A percentile compares a stretch with the other conserved stretches of the same genome.
Evolutionary conservation across 352 stramenopile species (phyloP).

Genomic region (Pythium utonaiense): DNA sequence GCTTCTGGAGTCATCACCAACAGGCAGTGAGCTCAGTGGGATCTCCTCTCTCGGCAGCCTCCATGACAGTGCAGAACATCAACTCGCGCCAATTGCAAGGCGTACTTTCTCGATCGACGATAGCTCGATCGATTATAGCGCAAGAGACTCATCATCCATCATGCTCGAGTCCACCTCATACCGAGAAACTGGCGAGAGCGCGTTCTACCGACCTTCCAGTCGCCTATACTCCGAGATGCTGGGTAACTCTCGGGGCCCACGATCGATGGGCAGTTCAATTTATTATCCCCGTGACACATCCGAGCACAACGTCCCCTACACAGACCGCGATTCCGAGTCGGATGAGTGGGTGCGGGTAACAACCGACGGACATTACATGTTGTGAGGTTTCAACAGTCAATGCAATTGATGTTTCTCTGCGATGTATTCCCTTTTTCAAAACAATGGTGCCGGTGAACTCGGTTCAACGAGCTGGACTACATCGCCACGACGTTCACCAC

Average conservation of each 20-base stretch:
- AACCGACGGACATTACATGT: not conserved
- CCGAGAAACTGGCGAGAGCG: not conserved
- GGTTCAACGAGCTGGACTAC: not conserved
- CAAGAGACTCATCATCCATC: not conserved
- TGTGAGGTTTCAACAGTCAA: not conserved
- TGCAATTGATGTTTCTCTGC: not conserved
- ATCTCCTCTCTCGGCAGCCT: slow-evolving; percentile 18
- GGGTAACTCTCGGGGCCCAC: not conserved
- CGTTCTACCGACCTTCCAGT: slow-evolving; percentile 12
- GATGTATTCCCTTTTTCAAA: not conserved
- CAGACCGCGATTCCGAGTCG: slow-evolving; percentile 16
- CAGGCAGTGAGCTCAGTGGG: not conserved
- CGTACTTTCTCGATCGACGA: slow-evolving; percentile 1
- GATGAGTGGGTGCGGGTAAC: slow-evolving; percentile 1
- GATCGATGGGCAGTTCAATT: not conserved
- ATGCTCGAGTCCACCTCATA: not conserved
- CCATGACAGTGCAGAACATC: slow-evolving; percentile 9
- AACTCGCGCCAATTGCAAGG: not conserved
- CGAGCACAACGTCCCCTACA: slow-evolving; percentile 14
- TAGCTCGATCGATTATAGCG: not conserved
- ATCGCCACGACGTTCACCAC: not conserved
- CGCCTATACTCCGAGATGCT: not conserved
- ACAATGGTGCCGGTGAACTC: too few relatives aligned
- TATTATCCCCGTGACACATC: slow-evolving; percentile 16
- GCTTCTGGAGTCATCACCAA: slow-evolving; percentile 4